A percentile compares a stretch with the other conserved stretches of the same genome.
These are phyloP conservation scores for Alternaria sp. DNA, from an alignment of 2,329 filamentous ascomycete genomes.

Conservation along the genomic window DNA sequence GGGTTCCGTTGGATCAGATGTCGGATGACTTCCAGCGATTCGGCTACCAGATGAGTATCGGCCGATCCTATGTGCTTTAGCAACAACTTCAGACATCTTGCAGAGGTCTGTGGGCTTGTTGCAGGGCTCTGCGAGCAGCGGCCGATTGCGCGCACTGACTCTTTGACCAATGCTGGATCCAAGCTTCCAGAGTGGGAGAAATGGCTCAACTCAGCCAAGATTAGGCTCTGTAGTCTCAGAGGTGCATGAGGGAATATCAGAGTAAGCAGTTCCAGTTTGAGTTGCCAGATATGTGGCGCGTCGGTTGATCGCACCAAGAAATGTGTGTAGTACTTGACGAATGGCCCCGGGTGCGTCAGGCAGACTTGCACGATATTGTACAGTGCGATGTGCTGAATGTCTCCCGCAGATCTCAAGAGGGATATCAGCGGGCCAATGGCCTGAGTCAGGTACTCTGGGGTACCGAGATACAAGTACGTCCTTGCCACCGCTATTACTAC, in stretches of 20 bases:
- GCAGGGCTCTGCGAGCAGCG: constrained; percentile 77
- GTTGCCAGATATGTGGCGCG: constrained; percentile 79
- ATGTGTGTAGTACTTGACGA: constrained; percentile 85
- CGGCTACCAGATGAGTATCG: constrained; percentile 86
- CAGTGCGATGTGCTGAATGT: constrained; percentile 87
- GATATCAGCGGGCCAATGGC: constrained; percentile 86
- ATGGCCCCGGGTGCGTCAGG: constrained; percentile 74
- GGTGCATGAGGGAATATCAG: constrained; percentile 87
- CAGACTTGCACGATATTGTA: constrained; percentile 97
- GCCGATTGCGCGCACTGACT: constrained; percentile 91
- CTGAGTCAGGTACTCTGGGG: constrained; percentile 73
- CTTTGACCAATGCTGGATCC: constrained; percentile 79
- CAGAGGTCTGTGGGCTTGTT: constrained; percentile 56
- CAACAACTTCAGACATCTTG: constrained; percentile 80
- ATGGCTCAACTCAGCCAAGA: constrained; percentile 91
- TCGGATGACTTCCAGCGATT: constrained; percentile 91
- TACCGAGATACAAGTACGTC: constrained; percentile 85
- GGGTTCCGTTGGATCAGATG: constrained; percentile 95
- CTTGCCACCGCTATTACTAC: constrained; percentile 88
- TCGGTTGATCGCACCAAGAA: constrained; percentile 87
- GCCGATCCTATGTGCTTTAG: constrained; percentile 86
- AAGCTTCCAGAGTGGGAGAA: constrained; percentile 87
- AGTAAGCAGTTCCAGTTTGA: constrained; percentile 91
- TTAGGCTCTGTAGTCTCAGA: constrained; percentile 77
- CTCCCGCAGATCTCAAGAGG: constrained; percentile 80